Conservation (phyloP, 148 eudicot genomes). For the Rheum nobile region DNA sequence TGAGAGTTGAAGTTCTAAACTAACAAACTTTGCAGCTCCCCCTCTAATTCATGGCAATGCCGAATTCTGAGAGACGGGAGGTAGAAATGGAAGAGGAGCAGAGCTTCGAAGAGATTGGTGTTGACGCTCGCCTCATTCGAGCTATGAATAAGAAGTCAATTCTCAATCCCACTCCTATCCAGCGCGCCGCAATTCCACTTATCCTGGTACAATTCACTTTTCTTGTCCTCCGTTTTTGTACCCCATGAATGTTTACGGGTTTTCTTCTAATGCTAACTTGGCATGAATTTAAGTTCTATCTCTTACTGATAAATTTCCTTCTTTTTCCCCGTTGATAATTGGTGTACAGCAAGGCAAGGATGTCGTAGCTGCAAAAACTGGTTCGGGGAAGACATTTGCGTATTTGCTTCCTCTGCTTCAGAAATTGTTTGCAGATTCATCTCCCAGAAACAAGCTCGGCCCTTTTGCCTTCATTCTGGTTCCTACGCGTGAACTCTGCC, state of each 20-base stretch:
- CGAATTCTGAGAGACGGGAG: neutral
- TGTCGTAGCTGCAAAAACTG: slow-evolving; percentile 92
- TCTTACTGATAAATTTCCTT: neutral
- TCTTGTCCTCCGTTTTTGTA: neutral
- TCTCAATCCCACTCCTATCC: slow-evolving; percentile 67
- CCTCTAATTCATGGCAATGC: neutral
- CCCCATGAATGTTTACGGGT: neutral
- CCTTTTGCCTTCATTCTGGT: slow-evolving; percentile 60
- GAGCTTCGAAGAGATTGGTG: slow-evolving; percentile 60
- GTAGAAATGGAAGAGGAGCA: slow-evolving; percentile 25
- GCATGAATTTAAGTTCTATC: neutral
- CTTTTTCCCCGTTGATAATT: neutral
- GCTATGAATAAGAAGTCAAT: slow-evolving; percentile 58
- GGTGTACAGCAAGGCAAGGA: slow-evolving; percentile 74
- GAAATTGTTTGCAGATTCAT: slow-evolving; percentile 50
- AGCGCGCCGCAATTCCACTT: slow-evolving; percentile 59
- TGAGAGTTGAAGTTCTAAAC: no score
- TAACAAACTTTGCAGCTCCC: neutral
- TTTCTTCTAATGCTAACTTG: neutral
- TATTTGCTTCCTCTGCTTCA: slow-evolving; percentile 87
- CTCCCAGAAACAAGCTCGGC: slow-evolving; percentile 27
- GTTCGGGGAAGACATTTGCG: slow-evolving; percentile 93
- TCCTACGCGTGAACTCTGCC: slow-evolving; percentile 76
- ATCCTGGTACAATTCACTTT: slow-evolving; percentile 38
- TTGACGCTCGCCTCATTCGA: slow-evolving; percentile 67